phyloP scores from a whole-genome alignment of 805 yeast species.

The Zygotorulaspora danielsina region DNA sequence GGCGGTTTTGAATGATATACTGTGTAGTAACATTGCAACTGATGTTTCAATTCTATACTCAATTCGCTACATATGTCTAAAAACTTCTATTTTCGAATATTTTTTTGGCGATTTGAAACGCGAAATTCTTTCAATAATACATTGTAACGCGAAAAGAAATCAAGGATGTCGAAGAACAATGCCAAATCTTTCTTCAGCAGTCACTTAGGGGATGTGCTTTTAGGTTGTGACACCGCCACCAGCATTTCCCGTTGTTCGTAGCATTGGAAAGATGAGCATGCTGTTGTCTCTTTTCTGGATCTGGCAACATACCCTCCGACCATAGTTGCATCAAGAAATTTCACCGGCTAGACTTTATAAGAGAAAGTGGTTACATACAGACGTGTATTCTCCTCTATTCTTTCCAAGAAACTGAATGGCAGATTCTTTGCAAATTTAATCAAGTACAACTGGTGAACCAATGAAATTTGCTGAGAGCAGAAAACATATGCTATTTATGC shows the following conservation, averaged over 20 bases:
- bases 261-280: not conserved
- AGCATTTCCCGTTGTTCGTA: not conserved
- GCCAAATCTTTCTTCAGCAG: not conserved
- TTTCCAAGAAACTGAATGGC: no score
- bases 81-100: not conserved
- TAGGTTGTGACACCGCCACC: not conserved
- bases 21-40: not conserved
- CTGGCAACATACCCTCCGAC: not conserved
- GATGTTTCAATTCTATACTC: no score
- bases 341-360: no score
- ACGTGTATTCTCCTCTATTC: not conserved
- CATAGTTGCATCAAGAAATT: no score
- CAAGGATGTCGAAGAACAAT: not conserved
- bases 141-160: constrained; percentile 1
- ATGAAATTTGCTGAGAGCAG: not conserved
- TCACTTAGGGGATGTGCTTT: not conserved
- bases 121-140: not conserved
- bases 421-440: no score
- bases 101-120: constrained; percentile 4
- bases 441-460: no score
- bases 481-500: not conserved
- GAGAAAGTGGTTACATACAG: not conserved
- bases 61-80: no score
- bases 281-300: not conserved
- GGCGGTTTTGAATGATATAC: constrained; percentile 58